Base-by-base conservation (phyloP, 192 early-diverging fungal genomes). In the Backusella westeae region DNA sequence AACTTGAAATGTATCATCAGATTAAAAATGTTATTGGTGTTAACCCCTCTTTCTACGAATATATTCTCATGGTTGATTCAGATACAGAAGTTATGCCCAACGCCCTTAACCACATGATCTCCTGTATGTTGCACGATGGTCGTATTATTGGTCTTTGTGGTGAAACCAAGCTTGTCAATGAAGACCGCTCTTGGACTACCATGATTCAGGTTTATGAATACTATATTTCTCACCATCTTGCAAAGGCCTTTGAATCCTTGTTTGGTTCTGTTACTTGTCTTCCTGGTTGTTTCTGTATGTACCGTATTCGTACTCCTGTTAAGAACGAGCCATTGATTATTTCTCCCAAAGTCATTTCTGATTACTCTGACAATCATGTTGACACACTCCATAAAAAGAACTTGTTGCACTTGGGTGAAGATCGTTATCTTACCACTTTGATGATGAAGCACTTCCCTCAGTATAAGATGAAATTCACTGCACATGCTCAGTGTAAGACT, bases 131-230 rank as follows among this genome's bases (percentile, higher is more conserved):
- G 69, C 91, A 96, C 77, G 97, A 99, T 83, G 88, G 89, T 59
- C 93, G 94, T 84, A 93, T 99, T 46, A 92, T 96, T 81, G 98
- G 97, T 35, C 86, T 96, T 26, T 98, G 96, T 80, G 98, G 98
- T 75, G 98, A 99, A 80, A 99, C 98, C 6, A 89, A 87, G 76
- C 86, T 99, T 74, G 89, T 93, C 9, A 99, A 98, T 82, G 96
- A 97, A 81, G 92, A 95, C 80, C 87, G 92, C 65, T 94, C 95
- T 23, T 98, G 94, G 94, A 92, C 94, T 52, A 96, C 97, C 6
- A 97, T 97, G 96, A 98, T 99, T 86, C 97, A 99, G 79, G 95
- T 99, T 44, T 99, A 98, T 82, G 97, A 99, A 86, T 99, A 99
- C 88, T 99, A 94, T 84, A 97, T 99, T 79, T 94, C 92, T 42